These are phyloP conservation scores for Eucalyptus erythrocorys DNA, from an alignment of 345 rosid genomes.

Conservation along the genomic window DNA sequence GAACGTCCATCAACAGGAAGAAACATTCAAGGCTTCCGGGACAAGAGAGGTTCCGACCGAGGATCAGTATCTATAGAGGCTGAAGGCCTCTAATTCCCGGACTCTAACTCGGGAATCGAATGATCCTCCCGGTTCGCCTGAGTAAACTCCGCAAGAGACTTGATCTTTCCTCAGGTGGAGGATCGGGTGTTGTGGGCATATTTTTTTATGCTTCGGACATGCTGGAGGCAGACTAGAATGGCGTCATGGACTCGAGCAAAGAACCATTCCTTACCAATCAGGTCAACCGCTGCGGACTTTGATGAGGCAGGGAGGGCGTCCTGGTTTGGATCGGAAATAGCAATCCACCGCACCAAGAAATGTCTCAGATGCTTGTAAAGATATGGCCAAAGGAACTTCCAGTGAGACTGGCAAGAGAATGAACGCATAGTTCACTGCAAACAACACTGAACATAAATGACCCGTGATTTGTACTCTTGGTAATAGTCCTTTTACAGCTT, in stretches of 20 bases:
- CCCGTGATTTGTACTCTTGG: conserved; percentile 77
- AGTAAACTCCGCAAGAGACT: conserved; percentile 35
- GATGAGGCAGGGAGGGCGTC: conserved; percentile 68
- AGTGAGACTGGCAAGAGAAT: background rate
- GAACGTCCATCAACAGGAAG: background rate
- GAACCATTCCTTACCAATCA: conserved; percentile 86
- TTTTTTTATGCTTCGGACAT: conserved; percentile 43
- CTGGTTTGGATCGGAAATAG: conserved; percentile 78
- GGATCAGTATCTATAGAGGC: conserved; percentile 13
- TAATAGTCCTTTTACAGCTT: conserved; percentile 79
- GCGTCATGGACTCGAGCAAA: conserved; percentile 94
- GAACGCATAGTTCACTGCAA: background rate
- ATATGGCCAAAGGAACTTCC: background rate
- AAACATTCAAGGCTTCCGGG: conserved; percentile 5
- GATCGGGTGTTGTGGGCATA: conserved; percentile 2
- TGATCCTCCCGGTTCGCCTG: conserved; percentile 20
- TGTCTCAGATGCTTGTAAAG: background rate
- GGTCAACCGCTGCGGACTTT: conserved; percentile 61
- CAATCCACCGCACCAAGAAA: conserved; percentile 32
- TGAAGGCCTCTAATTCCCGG: conserved; percentile 12
- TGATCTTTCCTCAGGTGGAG: conserved; percentile 13
- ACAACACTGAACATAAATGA: conserved; percentile 47
- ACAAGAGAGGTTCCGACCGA: conserved; percentile 49
- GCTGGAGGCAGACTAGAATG: conserved; percentile 87
- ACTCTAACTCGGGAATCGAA: conserved; percentile 31